A percentile compares a stretch with the other conserved stretches of the same genome.
Evolutionary conservation across 164 flowering plant genomes (phyloP).

Genomic region (Macadamia tetraphylla): DNA sequence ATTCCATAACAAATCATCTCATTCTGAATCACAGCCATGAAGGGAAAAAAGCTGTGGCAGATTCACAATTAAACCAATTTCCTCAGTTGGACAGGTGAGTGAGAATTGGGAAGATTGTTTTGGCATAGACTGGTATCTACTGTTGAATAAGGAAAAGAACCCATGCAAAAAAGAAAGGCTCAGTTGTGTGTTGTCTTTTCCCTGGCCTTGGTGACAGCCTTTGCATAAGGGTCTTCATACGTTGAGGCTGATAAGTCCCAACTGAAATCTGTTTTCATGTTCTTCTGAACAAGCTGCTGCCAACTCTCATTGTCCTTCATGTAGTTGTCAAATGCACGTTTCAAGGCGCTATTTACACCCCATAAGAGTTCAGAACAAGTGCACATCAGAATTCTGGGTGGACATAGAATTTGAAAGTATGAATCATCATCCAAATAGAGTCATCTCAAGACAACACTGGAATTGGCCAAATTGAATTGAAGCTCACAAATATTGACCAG

Average conservation of each 20-base stretch:
- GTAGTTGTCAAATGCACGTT: constrained; percentile 73
- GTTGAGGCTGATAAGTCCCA: constrained; percentile 82
- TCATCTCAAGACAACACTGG: too few relatives aligned
- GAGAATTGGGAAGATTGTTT: too few relatives aligned
- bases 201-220: constrained; percentile 67
- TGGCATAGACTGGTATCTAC: too few relatives aligned
- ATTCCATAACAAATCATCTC: too few relatives aligned
- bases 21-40: not conserved
- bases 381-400: constrained; percentile 1
- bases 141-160: too few relatives aligned
- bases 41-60: not conserved
- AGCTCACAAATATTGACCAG: too few relatives aligned
- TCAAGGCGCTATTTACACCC: constrained; percentile 73
- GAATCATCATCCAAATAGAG: too few relatives aligned
- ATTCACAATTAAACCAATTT: not conserved
- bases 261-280: constrained; percentile 81
- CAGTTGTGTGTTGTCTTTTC: constrained; percentile 46
- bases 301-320: constrained; percentile 44
- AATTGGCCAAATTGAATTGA: too few relatives aligned
- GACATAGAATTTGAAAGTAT: too few relatives aligned
- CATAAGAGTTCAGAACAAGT: constrained; percentile 15
- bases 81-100: too few relatives aligned
- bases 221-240: constrained; percentile 75
- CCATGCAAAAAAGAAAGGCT: not conserved
- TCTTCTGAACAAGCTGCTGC: too few relatives aligned